Percentiles rank a stretch among this genome's conserved stretches.
Evolutionary conservation across 2,329 filamentous ascomycete genomes (phyloP).

Genomic region (Exophiala viscosa): DNA sequence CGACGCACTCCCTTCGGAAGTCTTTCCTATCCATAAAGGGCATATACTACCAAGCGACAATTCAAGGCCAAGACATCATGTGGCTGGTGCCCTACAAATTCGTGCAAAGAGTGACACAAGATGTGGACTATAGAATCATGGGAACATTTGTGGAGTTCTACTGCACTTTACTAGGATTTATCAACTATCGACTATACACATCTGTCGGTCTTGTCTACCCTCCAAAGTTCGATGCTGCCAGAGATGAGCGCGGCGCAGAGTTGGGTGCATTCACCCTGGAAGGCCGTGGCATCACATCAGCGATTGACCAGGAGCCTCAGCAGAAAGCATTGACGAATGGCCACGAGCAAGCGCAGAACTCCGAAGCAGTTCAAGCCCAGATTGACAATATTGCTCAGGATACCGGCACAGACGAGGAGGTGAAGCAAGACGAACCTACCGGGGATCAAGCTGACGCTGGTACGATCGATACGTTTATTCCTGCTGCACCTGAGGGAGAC

Average conservation of each 20-base stretch:
- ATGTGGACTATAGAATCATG: constrained; percentile 99
- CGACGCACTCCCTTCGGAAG: constrained; percentile 85
- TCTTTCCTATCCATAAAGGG: constrained; percentile 98
- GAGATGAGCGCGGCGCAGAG: constrained; percentile 86
- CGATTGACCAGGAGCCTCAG: constrained; percentile 51
- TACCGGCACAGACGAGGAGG: constrained; percentile 39
- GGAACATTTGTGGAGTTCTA: constrained; percentile 99
- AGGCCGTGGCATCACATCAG: constrained; percentile 57
- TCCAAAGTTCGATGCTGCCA: constrained; percentile 82
- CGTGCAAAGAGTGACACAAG: constrained; percentile 87
- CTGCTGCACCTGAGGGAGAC: constrained; percentile 78
- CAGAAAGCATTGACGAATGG: constrained; percentile 52
- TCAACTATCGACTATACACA: constrained; percentile 94
- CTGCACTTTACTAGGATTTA: constrained; percentile 89
- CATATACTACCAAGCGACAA: constrained; percentile 97
- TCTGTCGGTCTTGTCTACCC: constrained; percentile 89
- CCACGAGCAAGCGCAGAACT: constrained; percentile 53
- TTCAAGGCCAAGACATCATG: constrained; percentile 92
- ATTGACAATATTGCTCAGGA: constrained; percentile 55
- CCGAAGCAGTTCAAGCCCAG: constrained; percentile 64
- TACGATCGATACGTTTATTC: constrained; percentile 87
- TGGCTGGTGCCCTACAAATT: constrained; percentile 99
- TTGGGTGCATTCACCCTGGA: constrained; percentile 88
- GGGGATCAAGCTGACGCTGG: constrained; percentile 37
- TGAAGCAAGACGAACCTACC: constrained; percentile 42